Conservation (phyloP, 805 yeast species). For the Schwanniomyces vanrijiae region DNA sequence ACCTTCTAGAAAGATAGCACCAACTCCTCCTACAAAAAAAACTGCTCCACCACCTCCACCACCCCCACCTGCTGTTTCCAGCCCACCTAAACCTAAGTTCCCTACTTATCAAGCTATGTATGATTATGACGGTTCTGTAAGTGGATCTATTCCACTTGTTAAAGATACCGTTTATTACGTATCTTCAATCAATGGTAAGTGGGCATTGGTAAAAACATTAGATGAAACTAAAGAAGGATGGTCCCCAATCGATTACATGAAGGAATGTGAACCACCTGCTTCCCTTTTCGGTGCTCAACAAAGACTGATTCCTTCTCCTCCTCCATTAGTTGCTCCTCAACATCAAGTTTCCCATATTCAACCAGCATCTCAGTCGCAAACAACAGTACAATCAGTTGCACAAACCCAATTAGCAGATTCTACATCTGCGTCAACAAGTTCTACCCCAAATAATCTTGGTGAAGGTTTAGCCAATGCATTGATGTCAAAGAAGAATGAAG, state of each 20-base stretch:
- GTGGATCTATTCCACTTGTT: conserved; percentile 73
- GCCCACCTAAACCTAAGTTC: conserved; percentile 54
- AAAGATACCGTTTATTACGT: conserved; percentile 78
- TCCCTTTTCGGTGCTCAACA: conserved; percentile 19
- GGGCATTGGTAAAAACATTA: conserved; percentile 85
- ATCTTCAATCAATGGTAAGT: conserved; percentile 77
- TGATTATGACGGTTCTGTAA: conserved; percentile 85
- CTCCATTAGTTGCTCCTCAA: conserved; percentile 22
- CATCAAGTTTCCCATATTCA: not conserved
- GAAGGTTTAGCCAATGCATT: conserved; percentile 71
- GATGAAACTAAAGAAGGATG: conserved; percentile 87
- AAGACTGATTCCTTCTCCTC: conserved; percentile 38
- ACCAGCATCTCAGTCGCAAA: conserved; percentile 10
- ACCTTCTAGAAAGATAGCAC: conserved; percentile 41
- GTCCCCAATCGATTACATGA: conserved; percentile 95
- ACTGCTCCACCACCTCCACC: conserved; percentile 34
- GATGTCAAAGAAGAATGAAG: conserved; percentile 61
- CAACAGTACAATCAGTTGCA: not conserved
- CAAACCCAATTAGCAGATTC: not conserved
- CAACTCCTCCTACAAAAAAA: conserved; percentile 61
- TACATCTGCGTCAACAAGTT: conserved; percentile 10
- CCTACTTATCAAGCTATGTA: conserved; percentile 85
- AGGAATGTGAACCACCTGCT: conserved; percentile 52
- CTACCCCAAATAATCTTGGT: conserved; percentile 34
- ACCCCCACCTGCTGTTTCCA: conserved; percentile 67